phyloP scores from a whole-genome alignment of 345 rosid species.

The Eucalyptus marginata region DNA sequence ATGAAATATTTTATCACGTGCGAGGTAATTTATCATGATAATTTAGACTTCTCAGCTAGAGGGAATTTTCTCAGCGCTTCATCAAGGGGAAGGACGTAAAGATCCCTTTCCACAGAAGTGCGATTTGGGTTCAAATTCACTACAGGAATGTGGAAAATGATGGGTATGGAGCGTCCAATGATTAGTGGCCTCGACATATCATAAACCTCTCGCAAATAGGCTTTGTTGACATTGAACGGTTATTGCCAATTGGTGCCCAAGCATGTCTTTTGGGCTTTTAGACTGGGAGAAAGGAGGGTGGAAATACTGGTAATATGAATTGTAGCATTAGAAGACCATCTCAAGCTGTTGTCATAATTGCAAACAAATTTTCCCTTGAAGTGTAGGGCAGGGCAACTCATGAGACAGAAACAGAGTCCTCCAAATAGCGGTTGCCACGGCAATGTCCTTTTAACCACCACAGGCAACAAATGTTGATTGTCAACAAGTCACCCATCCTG shows the following conservation, averaged over 20 bases:
- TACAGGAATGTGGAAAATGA: background rate
- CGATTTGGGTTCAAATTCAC: background rate
- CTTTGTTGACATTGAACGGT: background rate
- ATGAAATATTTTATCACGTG: too few relatives aligned
- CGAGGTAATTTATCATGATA: too few relatives aligned
- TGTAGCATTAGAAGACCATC: background rate
- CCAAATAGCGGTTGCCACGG: background rate
- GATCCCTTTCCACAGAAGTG: background rate
- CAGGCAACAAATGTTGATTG: too few relatives aligned
- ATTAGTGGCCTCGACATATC: too few relatives aligned
- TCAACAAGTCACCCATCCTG: background rate
- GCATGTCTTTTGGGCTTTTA: background rate
- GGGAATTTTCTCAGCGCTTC: too few relatives aligned
- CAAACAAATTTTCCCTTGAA: background rate
- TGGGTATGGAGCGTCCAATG: too few relatives aligned
- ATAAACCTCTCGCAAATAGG: too few relatives aligned
- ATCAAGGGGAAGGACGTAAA: too few relatives aligned
- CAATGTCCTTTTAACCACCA: background rate
- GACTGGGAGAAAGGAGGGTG: background rate
- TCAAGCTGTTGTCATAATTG: background rate
- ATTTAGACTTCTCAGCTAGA: too few relatives aligned
- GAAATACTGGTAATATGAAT: background rate
- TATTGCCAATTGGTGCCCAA: background rate
- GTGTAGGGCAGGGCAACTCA: background rate
- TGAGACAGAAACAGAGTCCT: background rate